A percentile compares a stretch with the other conserved stretches of the same genome.
These are phyloP conservation scores for Fusarium abutilonis DNA, from an alignment of 2,329 filamentous ascomycete species.

Conservation along the genomic window DNA sequence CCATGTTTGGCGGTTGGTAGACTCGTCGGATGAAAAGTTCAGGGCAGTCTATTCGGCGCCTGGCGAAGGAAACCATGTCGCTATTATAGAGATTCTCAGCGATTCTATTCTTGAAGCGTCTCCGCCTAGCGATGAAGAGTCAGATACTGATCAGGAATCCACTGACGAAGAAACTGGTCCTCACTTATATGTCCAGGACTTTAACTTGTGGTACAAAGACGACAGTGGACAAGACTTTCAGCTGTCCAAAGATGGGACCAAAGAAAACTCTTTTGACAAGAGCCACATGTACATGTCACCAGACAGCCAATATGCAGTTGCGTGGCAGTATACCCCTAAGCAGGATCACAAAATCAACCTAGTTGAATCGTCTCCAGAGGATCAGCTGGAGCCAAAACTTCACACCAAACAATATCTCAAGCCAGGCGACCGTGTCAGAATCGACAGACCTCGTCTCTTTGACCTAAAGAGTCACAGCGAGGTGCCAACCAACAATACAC, in stretches of 20 bases:
- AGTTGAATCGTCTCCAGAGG: constrained; percentile 43
- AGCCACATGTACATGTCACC: constrained; percentile 31
- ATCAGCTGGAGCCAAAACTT: constrained; percentile 45
- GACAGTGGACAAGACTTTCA: constrained; percentile 15
- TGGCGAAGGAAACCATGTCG: constrained; percentile 16
- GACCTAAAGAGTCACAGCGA: constrained; percentile 32
- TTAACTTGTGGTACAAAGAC: constrained; percentile 23
- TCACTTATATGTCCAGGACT: constrained; percentile 10
- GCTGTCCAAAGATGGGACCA: constrained; percentile 32
- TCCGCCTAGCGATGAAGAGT: background rate
- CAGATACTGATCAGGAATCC: background rate
- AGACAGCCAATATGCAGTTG: constrained; percentile 25
- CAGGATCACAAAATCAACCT: constrained; percentile 33
- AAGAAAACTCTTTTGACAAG: constrained; percentile 34
- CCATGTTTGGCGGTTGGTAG: constrained; percentile 38
- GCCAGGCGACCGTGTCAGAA: constrained; percentile 40
- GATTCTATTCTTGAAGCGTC: constrained; percentile 4
- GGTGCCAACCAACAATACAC: constrained; percentile 31
- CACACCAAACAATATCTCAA: constrained; percentile 40
- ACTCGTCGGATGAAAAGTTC: constrained; percentile 13
- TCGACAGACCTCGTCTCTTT: constrained; percentile 44
- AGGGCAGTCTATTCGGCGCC: constrained; percentile 31
- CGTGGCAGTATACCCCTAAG: constrained; percentile 40
- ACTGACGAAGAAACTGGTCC: background rate
- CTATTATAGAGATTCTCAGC: constrained; percentile 23